Evolutionary conservation across 2,329 filamentous ascomycete species (phyloP).

Genomic region (Paecilomyces fulvus): DNA sequence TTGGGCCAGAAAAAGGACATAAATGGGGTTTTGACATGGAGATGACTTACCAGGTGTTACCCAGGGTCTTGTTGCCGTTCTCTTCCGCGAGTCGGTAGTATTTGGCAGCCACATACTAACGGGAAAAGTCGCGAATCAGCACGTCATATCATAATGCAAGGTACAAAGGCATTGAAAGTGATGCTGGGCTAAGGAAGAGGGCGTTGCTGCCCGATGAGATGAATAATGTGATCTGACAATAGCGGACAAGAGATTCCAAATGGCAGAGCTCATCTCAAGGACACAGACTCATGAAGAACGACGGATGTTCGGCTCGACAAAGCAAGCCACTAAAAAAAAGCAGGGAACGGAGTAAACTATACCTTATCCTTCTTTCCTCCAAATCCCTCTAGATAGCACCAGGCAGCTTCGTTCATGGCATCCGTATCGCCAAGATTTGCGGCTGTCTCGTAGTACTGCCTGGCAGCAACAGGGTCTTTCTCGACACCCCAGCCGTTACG

Average conservation of each 20-base stretch:
- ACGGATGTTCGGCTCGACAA: neutral
- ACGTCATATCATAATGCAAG: slow-evolving; percentile 11
- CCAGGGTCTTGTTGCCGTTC: slow-evolving; percentile 79
- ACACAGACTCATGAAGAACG: neutral
- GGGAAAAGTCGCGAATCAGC: slow-evolving; percentile 3
- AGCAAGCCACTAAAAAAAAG: slow-evolving; percentile 1
- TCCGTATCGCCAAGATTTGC: slow-evolving; percentile 94
- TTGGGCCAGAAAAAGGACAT: slow-evolving; percentile 1
- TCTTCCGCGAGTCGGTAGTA: slow-evolving; percentile 89
- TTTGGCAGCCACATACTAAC: slow-evolving; percentile 56
- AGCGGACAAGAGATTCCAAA: neutral
- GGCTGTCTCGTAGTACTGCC: slow-evolving; percentile 92
- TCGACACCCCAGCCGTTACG: slow-evolving; percentile 88
- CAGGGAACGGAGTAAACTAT: slow-evolving; percentile 34
- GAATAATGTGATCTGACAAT: slow-evolving; percentile 16
- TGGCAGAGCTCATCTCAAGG: slow-evolving; percentile 4
- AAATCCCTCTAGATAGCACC: slow-evolving; percentile 96
- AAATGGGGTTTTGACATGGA: slow-evolving; percentile 8
- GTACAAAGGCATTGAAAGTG: slow-evolving; percentile 9
- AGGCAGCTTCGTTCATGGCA: slow-evolving; percentile 93
- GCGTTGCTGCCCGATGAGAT: slow-evolving; percentile 26
- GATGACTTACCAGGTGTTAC: slow-evolving; percentile 80
- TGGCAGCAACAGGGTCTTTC: slow-evolving; percentile 76
- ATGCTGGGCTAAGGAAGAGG: slow-evolving; percentile 10
- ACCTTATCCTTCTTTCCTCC: slow-evolving; percentile 98